Evolutionary conservation across 352 stramenopile genomes (phyloP), one percentile per base, ranked within the genome.

Genomic region (Phytophthora brassicae): DNA sequence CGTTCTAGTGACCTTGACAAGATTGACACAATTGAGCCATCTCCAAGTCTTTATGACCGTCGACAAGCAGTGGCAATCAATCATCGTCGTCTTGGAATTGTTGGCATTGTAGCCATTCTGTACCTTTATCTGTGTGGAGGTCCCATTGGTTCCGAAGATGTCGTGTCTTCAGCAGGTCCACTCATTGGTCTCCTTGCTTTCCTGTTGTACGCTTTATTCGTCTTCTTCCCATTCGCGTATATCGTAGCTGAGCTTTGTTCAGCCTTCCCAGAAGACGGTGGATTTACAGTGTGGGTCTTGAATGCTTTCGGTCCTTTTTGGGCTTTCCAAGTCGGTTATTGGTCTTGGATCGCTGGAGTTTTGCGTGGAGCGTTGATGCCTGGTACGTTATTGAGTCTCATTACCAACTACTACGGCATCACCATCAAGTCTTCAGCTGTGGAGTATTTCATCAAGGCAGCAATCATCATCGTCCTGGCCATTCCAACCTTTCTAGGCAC

Each of bases 161-260:
- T 75, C 26, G 57, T 77, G 39, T 74, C 69, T 1, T 54, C 75
- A 0, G 59, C 56, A 7, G 72, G 75, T 14, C 71, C 72, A 11
- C 80, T 93, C 22, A 54, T 90, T 55, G 79, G 90, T 11, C 70
- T 98, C 16, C 45, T 96, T 0, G 86, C 86, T 6, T 88, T 96
- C 53, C 11, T 90, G 7, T n/a, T 98, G 9, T 83, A 97, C 42
- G 86, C 90, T 2, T 68, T 97, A 1, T 48, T 97, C 8, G 97
- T 93, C 77, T 85, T 74, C 2, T 56, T 97, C 17, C 91, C 91
- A 8, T 94, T 97, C 66, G 88, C 88, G 4, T 77, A 95, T 41
- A 90, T 98, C 22, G 97, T 95, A 6, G 89, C 92, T 12, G 91
- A 98, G 71, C 73, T 98, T 13, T 92, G 86, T 8, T 87, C 85